Base-by-base conservation (phyloP, 768 basidiomycete species). In the Rossbeevera mucosa region DNA sequence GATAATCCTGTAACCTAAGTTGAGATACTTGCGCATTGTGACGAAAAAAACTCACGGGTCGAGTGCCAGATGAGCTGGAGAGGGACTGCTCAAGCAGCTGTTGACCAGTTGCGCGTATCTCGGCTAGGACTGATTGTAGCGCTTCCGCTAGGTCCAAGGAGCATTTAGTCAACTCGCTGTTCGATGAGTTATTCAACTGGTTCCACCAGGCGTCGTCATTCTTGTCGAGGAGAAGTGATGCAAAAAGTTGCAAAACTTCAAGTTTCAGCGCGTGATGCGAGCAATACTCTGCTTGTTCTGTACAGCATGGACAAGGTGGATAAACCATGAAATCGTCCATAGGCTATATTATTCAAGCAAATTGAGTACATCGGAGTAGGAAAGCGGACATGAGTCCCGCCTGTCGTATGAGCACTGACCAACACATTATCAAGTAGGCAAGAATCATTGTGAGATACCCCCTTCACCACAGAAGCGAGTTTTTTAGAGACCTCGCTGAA, bases 271-370 rank as follows among this genome's bases (percentile, higher is more conserved):
- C 57, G 48, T 75, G 75, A 9, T 57, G 51, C 8, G 66, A 59
- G 33, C 59, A 53, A 38, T 58, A 60, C 36, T 66, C 64, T 26
- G 44, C 24, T 40, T 51, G 54, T 50, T 62, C 59, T 44, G 55
- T 60, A 64, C 68, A 62, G 48, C 53, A 53, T 50, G 68, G 49
- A 52, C 65, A 68, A 11, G 68, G 64, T 24, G 71, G 68, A 51
- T 70, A 71, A 57, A 68, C 74, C 70, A 79, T 64, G 58, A 73
- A 74, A 62, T 79, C 74, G 66, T 77, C 73, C 71, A 79, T 69
- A 43, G 79, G 76, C 81, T 83, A 67, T 63, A 68, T 59, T 59
- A 56, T 60, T 44, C 48, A 58, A 55, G 50, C 12, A 50, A 40
- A 40, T 60, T 65, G 50, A 64, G 60, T 64, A 64, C 57, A 59